These are phyloP conservation scores for Globisporangium yorkense DNA, from an alignment of 352 stramenopile genomes.

Conservation along the genomic window DNA sequence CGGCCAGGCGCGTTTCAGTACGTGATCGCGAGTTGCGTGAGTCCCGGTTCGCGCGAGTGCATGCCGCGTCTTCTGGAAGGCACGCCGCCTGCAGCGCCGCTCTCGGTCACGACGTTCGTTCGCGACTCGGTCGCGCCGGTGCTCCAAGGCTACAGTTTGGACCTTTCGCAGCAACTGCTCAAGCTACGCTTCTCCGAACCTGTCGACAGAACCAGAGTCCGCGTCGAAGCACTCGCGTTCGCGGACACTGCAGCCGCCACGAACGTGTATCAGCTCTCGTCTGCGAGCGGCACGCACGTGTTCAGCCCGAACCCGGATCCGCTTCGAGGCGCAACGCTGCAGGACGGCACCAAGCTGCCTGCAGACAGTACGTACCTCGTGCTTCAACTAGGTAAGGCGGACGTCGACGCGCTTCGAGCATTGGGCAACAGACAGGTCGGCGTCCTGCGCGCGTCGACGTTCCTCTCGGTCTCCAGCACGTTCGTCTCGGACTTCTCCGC, in stretches of 20 bases:
- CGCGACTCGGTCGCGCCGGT: constrained; percentile 34
- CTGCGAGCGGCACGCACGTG: constrained; percentile 21
- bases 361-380: constrained; percentile 58
- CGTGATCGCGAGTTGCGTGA: constrained; percentile 35
- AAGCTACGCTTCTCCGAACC: constrained; percentile 70
- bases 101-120: constrained; percentile 34
- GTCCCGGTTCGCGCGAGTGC: constrained; percentile 24
- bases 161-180: constrained; percentile 41
- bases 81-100: constrained; percentile 8
- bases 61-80: constrained; percentile 14
- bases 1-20: constrained; percentile 38
- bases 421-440: constrained; percentile 50
- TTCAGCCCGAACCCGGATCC: constrained; percentile 46
- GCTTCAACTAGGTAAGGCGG: constrained; percentile 34
- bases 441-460: constrained; percentile 37
- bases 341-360: constrained; percentile 40
- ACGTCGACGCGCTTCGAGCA: constrained; percentile 27
- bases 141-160: constrained; percentile 54
- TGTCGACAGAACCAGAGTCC: constrained; percentile 31
- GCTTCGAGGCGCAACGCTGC: constrained; percentile 33
- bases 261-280: constrained; percentile 34
- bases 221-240: constrained; percentile 33
- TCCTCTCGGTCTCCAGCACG: constrained; percentile 25
- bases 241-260: constrained; percentile 28
- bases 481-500: constrained; percentile 46